These are phyloP conservation scores for Mycosarcoma maydis DNA, from an alignment of 1,284 basidiomycete genomes.

Conservation along the genomic window DNA sequence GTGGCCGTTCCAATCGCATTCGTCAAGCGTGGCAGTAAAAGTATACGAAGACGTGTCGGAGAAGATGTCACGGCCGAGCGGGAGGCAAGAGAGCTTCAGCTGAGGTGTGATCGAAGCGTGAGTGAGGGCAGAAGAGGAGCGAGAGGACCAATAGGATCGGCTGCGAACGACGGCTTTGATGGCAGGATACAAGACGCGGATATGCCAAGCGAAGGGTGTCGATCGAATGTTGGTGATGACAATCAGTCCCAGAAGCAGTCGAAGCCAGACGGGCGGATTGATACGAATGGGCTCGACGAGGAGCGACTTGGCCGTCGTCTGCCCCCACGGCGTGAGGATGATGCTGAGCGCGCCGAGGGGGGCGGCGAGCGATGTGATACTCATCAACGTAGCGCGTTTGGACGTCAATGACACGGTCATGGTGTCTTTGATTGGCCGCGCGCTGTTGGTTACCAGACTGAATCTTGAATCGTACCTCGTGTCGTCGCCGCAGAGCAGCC, in stretches of 20 bases:
- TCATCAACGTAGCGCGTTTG: constrained; percentile 3
- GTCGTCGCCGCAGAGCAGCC: too few relatives aligned
- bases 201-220: constrained; percentile 49
- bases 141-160: constrained; percentile 6
- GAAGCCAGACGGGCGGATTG: constrained; percentile 44
- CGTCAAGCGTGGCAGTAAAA: constrained; percentile 43
- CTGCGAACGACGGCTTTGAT: constrained; percentile 24
- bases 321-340: constrained; percentile 22
- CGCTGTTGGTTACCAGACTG: too few relatives aligned
- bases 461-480: too few relatives aligned
- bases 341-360: constrained; percentile 15
- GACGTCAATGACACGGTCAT: constrained; percentile 8
- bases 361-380: constrained; percentile 3
- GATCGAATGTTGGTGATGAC: constrained; percentile 42
- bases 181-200: constrained; percentile 36
- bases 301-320: constrained; percentile 11
- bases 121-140: neutral
- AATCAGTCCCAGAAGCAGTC: constrained; percentile 31
- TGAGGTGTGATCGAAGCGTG: constrained; percentile 15
- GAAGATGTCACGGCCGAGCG: constrained; percentile 53
- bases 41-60: constrained; percentile 18
- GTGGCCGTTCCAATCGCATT: constrained; percentile 55
- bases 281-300: constrained; percentile 27
- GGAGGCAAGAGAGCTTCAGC: constrained; percentile 34
- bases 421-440: neutral